Percentiles rank a stretch among this genome's conserved stretches.
Evolutionary conservation across 257 asterid genomes (phyloP).

Genomic region (Hygrophila difformis): DNA sequence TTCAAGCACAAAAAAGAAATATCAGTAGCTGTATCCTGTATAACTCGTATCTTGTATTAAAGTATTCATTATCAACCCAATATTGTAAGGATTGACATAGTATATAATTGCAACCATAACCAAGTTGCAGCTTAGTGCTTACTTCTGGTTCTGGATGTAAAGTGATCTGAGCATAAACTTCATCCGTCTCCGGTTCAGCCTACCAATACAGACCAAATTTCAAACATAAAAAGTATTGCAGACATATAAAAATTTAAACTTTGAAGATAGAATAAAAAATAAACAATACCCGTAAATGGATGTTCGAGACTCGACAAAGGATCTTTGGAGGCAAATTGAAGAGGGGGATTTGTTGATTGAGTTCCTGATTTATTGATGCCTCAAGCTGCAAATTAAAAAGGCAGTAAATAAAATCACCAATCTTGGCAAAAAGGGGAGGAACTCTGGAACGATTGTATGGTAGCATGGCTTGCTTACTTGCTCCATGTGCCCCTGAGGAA

Average conservation of each 20-base stretch:
- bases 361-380: constrained; percentile 72
- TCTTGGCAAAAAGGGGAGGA: background rate
- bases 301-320: constrained; percentile 52
- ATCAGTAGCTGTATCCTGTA: too few species aligned
- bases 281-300: constrained; percentile 43
- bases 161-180: constrained; percentile 79
- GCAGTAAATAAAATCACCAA: constrained; percentile 9
- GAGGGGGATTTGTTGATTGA: constrained; percentile 46
- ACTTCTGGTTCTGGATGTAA: constrained; percentile 67
- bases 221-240: too few species aligned
- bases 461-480: constrained; percentile 42
- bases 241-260: background rate
- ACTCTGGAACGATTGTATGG: background rate
- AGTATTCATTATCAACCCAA: too few species aligned
- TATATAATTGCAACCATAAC: background rate
- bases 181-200: constrained; percentile 83
- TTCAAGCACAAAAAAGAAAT: too few species aligned
- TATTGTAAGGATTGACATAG: too few species aligned
- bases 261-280: background rate
- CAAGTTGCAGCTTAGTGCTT: constrained; percentile 17
- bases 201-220: constrained; percentile 3
- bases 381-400: constrained; percentile 41
- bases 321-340: constrained; percentile 76
- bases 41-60: too few species aligned
- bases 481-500: constrained; percentile 88